Percentiles rank a stretch among this genome's conserved stretches.
phyloP scores from a whole-genome alignment of 495 filamentous ascomycete genomes.

The Chaetomium tenue region DNA sequence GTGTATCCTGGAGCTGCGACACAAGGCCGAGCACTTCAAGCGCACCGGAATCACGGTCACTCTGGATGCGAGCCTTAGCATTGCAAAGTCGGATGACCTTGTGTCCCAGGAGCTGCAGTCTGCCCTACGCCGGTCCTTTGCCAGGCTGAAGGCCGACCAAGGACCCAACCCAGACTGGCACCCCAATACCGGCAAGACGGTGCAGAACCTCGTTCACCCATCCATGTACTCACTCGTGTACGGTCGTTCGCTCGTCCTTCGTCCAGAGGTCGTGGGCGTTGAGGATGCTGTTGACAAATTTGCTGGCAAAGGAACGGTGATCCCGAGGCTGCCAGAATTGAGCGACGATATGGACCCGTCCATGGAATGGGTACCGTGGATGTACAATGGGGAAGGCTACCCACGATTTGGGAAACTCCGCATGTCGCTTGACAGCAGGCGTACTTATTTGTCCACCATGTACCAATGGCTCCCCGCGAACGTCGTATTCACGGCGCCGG shows the following conservation, averaged over 20 bases:
- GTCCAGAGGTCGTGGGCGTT: constrained; percentile 36
- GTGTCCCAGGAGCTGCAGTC: constrained; percentile 23
- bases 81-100: constrained; percentile 35
- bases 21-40: constrained; percentile 26
- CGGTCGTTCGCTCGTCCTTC: constrained; percentile 13
- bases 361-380: no score
- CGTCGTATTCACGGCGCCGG: constrained; percentile 46
- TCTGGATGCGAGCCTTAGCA: constrained; percentile 29
- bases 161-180: constrained; percentile 56
- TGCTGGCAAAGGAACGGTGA: constrained; percentile 34
- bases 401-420: no score
- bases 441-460: constrained; percentile 43
- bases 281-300: constrained; percentile 34
- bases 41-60: constrained; percentile 38
- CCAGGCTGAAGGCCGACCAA: constrained; percentile 44
- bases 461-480: constrained; percentile 66
- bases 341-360: neutral
- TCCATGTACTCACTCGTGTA: constrained; percentile 62
- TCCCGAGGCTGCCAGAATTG: constrained; percentile 25
- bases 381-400: no score
- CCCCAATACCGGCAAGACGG: constrained; percentile 54
- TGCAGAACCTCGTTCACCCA: constrained; percentile 61
- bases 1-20: constrained; percentile 15
- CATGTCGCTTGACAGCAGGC: no score
- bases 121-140: constrained; percentile 27